Percentiles rank a stretch among this genome's conserved stretches.
Evolutionary conservation across 139 green algal species (phyloP).

Genomic region (Volvox africanus): DNA sequence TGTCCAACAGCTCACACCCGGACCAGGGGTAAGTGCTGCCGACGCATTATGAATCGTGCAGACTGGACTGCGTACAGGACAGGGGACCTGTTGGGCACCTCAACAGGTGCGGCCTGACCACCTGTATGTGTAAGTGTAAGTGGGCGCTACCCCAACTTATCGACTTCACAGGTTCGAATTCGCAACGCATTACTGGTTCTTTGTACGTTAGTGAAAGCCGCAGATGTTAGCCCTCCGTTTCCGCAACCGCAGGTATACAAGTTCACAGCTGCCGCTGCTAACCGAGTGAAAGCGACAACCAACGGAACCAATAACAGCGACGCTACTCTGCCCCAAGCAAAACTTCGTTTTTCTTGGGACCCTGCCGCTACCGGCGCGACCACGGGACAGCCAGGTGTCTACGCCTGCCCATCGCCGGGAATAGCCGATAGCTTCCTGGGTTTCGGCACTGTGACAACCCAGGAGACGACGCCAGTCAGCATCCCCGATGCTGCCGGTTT

Average conservation of each 20-base stretch:
- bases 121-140: too few relatives aligned
- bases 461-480: neutral
- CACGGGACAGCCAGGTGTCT: neutral
- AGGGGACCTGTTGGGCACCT: too few relatives aligned
- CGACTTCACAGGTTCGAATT: too few relatives aligned
- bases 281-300: neutral
- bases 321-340: neutral
- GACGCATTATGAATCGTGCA: too few relatives aligned
- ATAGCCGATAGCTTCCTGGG: conserved; percentile 10
- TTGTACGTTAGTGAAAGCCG: too few relatives aligned
- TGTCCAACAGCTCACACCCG: neutral
- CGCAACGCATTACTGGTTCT: too few relatives aligned
- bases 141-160: too few relatives aligned
- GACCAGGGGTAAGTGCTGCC: neutral
- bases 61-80: too few relatives aligned
- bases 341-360: conserved; percentile 43
- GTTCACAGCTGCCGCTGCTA: neutral
- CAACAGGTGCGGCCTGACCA: too few relatives aligned
- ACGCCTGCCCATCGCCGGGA: neutral
- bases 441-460: neutral
- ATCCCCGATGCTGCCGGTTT: neutral
- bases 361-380: neutral
- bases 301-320: too few relatives aligned
- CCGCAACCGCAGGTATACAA: neutral
- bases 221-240: neutral